These are phyloP conservation scores for Ganoderma meredithae DNA, from an alignment of 1,284 basidiomycete species.

Conservation along the genomic window DNA sequence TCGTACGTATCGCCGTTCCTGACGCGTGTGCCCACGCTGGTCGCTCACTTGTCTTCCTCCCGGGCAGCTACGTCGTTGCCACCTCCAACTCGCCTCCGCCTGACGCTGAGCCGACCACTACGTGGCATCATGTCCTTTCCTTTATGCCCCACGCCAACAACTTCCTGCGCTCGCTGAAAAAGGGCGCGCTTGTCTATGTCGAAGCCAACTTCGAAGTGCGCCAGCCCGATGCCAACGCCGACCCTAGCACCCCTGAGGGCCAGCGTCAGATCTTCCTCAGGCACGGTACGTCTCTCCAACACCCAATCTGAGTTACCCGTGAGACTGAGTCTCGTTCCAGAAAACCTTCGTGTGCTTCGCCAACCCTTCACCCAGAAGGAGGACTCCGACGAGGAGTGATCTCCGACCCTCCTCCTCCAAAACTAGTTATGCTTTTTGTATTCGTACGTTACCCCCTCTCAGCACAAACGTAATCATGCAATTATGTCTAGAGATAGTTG, in stretches of 20 bases:
- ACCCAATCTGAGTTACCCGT: neutral
- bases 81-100: constrained; percentile 55
- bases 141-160: constrained; percentile 65
- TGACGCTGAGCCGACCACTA: constrained; percentile 51
- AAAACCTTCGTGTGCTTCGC: constrained; percentile 41
- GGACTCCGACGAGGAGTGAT: constrained; percentile 20
- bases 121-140: constrained; percentile 79
- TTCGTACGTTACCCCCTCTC: constrained; percentile 2
- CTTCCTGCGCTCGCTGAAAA: constrained; percentile 68
- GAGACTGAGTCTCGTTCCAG: constrained; percentile 30
- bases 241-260: constrained; percentile 67
- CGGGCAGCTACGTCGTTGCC: constrained; percentile 69
- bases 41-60: constrained; percentile 2
- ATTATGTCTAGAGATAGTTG: neutral
- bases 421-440: neutral
- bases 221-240: constrained; percentile 69
- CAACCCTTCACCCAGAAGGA: constrained; percentile 19
- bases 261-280: constrained; percentile 82
- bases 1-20: constrained; percentile 53
- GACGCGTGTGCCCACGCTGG: neutral
- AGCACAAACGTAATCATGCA: neutral
- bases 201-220: constrained; percentile 79
- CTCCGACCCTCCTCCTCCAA: neutral
- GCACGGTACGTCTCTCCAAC: constrained; percentile 58
- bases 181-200: constrained; percentile 77